Evolutionary conservation across 2,329 filamentous ascomycete species (phyloP).

Genomic region (Cytospora chrysosperma): DNA sequence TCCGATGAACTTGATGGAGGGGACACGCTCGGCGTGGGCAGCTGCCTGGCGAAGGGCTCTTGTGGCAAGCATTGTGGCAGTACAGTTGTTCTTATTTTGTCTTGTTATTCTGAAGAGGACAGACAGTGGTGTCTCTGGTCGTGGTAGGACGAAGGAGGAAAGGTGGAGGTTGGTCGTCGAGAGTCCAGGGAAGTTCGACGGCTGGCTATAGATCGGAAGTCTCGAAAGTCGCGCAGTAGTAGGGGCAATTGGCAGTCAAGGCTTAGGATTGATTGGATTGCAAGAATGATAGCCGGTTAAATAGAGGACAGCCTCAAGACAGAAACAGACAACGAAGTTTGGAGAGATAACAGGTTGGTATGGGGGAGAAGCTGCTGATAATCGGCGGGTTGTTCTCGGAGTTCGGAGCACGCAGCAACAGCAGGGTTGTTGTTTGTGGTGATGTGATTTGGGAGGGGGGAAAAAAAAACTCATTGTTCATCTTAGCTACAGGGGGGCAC

Average conservation of each 20-base stretch:
- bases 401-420: slow-evolving; percentile 7
- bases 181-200: not conserved
- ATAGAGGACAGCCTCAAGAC: not conserved
- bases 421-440: not conserved
- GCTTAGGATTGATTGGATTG: not conserved
- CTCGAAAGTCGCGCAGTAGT: not conserved
- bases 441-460: not conserved
- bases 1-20: slow-evolving; percentile 62
- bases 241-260: not conserved
- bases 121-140: not conserved
- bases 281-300: not conserved
- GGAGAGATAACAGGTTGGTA: not conserved
- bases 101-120: too few relatives aligned
- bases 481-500: not conserved
- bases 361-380: not conserved
- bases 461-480: not conserved
- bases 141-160: not conserved
- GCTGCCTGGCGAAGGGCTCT: slow-evolving; percentile 58
- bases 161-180: not conserved
- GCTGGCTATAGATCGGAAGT: not conserved
- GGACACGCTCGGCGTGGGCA: slow-evolving; percentile 58
- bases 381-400: slow-evolving; percentile 22
- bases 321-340: not conserved
- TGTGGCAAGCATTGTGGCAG: slow-evolving; percentile 53
- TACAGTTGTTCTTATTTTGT: not conserved